Percentiles rank a stretch among this genome's conserved stretches.
phyloP scores from a whole-genome alignment of 345 rosid species.

The Gossypium herbaceum region DNA sequence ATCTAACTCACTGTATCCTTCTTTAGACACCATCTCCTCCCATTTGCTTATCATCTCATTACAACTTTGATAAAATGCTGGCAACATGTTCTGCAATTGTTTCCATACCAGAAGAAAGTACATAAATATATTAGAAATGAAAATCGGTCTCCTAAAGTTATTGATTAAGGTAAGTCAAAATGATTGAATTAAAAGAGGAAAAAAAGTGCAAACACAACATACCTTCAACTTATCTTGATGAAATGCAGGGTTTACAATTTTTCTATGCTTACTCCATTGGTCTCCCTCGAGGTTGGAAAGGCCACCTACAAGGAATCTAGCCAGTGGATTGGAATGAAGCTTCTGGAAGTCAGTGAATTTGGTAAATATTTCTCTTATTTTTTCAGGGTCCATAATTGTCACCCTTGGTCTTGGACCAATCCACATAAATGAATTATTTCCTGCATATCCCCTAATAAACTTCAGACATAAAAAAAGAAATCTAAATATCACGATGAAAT shows the following conservation, averaged over 20 bases:
- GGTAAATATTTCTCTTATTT: conserved; percentile 32
- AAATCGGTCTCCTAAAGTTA: background rate
- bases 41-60: conserved; percentile 28
- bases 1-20: conserved; percentile 28
- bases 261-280: conserved; percentile 51
- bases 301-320: conserved; percentile 34
- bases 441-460: conserved; percentile 13
- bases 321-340: conserved; percentile 21
- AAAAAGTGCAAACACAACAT: background rate
- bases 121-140: background rate
- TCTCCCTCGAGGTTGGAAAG: conserved; percentile 39
- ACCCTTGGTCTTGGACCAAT: conserved; percentile 40
- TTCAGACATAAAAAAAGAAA: background rate
- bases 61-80: conserved; percentile 30
- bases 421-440: conserved; percentile 43
- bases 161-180: too few relatives aligned
- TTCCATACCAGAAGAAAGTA: background rate
- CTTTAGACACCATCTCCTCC: conserved; percentile 15
- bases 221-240: conserved; percentile 53
- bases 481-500: background rate
- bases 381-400: conserved; percentile 40
- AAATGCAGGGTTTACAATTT: conserved; percentile 47
- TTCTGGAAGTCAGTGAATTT: conserved; percentile 15
- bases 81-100: conserved; percentile 24
- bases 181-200: too few relatives aligned